A percentile compares a stretch with the other conserved stretches of the same genome.
Evolutionary conservation across 805 yeast species (phyloP).

Genomic region (Starmerella stigmatis): DNA sequence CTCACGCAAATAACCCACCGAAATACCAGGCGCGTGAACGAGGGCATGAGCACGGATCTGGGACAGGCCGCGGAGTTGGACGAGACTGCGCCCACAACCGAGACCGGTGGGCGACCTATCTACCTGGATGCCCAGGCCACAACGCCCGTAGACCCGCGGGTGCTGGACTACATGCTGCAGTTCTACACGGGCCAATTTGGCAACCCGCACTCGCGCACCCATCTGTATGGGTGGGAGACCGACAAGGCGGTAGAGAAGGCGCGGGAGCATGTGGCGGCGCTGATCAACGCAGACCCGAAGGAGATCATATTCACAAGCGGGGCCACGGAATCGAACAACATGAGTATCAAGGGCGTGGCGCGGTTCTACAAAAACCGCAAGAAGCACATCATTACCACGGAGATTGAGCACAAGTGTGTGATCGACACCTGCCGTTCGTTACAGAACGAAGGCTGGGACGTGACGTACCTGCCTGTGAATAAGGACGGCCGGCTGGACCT

Average conservation of each 20-base stretch:
- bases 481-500: conserved; percentile 69
- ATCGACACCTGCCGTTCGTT: conserved; percentile 87
- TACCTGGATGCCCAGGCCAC: conserved; percentile 97
- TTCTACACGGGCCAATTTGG: conserved; percentile 79
- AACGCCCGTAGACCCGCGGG: conserved; percentile 96
- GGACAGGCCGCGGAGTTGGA: conserved; percentile 3
- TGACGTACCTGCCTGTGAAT: conserved; percentile 80
- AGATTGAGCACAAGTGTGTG: conserved; percentile 98
- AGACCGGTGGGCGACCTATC: conserved; percentile 57
- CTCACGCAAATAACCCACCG: conserved; percentile 18
- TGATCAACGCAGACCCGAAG: conserved; percentile 88
- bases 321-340: conserved; percentile 94
- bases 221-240: conserved; percentile 98
- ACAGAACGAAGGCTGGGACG: conserved; percentile 95
- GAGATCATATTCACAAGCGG: conserved; percentile 96
- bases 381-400: conserved; percentile 88
- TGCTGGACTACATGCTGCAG: conserved; percentile 39
- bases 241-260: conserved; percentile 85
- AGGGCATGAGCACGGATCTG: conserved; percentile 11
- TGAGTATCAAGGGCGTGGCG: conserved; percentile 91
- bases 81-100: conserved; percentile 20
- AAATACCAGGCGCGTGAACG: conserved; percentile 12
- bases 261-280: conserved; percentile 65
- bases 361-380: conserved; percentile 83
- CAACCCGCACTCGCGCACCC: conserved; percentile 95